Percentiles rank a stretch among this genome's conserved stretches.
Conservation (phyloP, 2,329 filamentous ascomycete species). For the Escovopsis weberi region DNA sequence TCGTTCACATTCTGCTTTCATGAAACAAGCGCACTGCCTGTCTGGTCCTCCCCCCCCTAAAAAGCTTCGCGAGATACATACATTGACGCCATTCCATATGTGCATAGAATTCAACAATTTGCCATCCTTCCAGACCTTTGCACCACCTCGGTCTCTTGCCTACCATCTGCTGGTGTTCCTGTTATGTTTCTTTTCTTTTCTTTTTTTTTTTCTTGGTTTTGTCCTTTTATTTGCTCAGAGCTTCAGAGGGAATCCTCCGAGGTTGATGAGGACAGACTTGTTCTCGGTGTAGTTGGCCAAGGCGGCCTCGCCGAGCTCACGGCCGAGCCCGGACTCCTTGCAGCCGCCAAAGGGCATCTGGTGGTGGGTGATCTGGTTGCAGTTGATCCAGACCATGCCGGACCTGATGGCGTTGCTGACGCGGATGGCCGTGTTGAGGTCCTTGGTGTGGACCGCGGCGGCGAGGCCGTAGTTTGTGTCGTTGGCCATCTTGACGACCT, state of each 20-base stretch:
- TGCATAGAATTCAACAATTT: too few species aligned
- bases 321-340: constrained; percentile 66
- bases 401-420: constrained; percentile 63
- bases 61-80: neutral
- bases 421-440: constrained; percentile 69
- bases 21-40: neutral
- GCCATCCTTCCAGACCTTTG: too few species aligned
- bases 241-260: constrained; percentile 7
- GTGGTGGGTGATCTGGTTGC: constrained; percentile 58
- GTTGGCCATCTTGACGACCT: constrained; percentile 64
- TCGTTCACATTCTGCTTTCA: neutral
- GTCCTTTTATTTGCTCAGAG: constrained; percentile 6
- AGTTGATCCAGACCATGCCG: constrained; percentile 48
- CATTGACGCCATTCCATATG: neutral
- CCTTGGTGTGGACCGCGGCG: constrained; percentile 67
- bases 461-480: constrained; percentile 68
- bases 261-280: constrained; percentile 46
- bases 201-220: constrained; percentile 1
- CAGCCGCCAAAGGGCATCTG: constrained; percentile 57
- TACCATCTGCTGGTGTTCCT: too few species aligned
- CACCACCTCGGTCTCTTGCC: too few species aligned
- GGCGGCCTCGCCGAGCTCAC: constrained; percentile 57
- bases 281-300: constrained; percentile 53
- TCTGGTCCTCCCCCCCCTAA: neutral
- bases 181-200: neutral